Evolutionary conservation across 2,329 filamentous ascomycete genomes (phyloP).

Genomic region (Dothiorella sarmentorum): DNA sequence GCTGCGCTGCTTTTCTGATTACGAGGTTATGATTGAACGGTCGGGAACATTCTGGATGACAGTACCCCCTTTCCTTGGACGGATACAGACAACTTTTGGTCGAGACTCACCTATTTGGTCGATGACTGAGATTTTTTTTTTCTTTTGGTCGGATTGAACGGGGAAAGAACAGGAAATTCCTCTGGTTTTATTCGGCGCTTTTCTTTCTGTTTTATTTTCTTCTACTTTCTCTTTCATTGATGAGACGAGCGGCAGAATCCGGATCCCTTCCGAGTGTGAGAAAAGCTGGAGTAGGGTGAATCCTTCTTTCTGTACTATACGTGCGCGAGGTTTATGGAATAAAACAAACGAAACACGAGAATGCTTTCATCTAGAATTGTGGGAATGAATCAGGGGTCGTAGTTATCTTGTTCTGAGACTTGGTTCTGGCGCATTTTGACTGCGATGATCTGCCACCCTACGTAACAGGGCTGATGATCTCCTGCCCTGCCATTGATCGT

Average conservation of each 20-base stretch:
- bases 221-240: neutral
- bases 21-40: slow-evolving; percentile 10
- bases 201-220: neutral
- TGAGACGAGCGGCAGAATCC: too few relatives aligned
- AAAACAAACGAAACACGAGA: neutral
- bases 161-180: slow-evolving; percentile 1
- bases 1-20: neutral
- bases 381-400: neutral
- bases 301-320: slow-evolving; percentile 5
- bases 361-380: neutral
- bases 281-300: neutral
- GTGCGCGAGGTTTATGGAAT: neutral
- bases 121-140: neutral
- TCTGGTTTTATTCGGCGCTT: neutral
- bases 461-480: too few relatives aligned
- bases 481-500: too few relatives aligned
- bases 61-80: neutral
- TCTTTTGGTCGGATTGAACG: slow-evolving; percentile 12
- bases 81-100: neutral
- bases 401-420: neutral
- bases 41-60: slow-evolving; percentile 2
- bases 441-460: neutral
- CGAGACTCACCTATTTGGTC: neutral
- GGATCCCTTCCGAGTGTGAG: too few relatives aligned
- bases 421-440: neutral